Evolutionary conservation across 345 rosid genomes (phyloP).

Genomic region (Syzygium grande): DNA sequence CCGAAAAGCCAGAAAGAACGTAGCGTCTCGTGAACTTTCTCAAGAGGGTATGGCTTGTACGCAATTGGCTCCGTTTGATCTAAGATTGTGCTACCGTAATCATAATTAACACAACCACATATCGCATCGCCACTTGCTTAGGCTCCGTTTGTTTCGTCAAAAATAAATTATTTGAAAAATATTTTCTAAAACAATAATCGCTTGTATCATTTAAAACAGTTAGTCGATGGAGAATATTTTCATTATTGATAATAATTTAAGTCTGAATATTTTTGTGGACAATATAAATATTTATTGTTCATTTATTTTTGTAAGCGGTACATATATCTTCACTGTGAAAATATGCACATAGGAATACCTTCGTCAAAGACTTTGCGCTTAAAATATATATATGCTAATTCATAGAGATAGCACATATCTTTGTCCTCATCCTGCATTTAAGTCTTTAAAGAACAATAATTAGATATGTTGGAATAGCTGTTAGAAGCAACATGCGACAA

Average conservation of each 20-base stretch:
- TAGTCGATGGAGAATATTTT: not conserved
- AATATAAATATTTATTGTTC: not conserved
- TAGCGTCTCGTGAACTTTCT: not conserved
- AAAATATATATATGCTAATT: not conserved
- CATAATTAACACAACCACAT: not conserved
- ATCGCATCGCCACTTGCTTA: not conserved
- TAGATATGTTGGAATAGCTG: not conserved
- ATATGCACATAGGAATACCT: not conserved
- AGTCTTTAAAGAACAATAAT: not conserved
- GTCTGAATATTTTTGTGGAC: not conserved
- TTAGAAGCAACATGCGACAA: not conserved
- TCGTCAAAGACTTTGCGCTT: not conserved
- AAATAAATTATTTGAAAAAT: not conserved
- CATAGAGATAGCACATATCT: not conserved
- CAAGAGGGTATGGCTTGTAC: not conserved
- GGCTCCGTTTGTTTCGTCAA: not conserved
- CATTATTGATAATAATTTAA: not conserved
- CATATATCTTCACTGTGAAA: not conserved
- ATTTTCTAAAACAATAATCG: fast-evolving
- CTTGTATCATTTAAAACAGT: not conserved
- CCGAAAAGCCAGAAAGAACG: not conserved
- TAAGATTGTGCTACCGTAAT: not conserved
- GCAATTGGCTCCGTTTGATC: not conserved
- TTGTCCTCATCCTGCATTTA: not conserved
- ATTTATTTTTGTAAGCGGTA: no score